Conservation (phyloP, 768 basidiomycete species). For the Xanthoconium purpureum region DNA sequence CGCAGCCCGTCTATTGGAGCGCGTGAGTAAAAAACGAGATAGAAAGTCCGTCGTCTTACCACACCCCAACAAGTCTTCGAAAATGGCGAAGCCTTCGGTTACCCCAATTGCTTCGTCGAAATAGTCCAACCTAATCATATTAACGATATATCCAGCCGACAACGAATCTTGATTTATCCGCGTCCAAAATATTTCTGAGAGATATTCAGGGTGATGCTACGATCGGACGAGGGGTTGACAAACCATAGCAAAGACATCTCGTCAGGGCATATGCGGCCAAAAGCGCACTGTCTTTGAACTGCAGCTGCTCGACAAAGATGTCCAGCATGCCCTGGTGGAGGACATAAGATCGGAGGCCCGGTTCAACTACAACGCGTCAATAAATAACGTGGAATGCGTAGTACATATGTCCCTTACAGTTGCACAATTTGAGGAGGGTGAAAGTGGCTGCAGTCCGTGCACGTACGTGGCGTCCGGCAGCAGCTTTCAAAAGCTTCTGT, state of each 20-base stretch:
- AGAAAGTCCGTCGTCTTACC: neutral
- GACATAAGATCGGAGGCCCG: neutral
- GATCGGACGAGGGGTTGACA: neutral
- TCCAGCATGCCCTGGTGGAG: neutral
- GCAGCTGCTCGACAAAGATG: conserved; percentile 1
- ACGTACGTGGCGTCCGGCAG: neutral
- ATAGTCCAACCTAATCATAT: conserved; percentile 23
- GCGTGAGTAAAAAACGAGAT: neutral
- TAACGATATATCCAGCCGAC: conserved; percentile 18
- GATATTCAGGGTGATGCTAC: neutral
- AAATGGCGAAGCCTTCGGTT: conserved; percentile 13
- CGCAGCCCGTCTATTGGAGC: neutral
- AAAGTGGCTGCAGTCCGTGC: conserved; percentile 5
- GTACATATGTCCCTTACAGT: neutral
- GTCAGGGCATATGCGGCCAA: conserved; percentile 5
- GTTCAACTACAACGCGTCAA: neutral
- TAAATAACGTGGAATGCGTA: neutral
- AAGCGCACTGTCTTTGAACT: conserved; percentile 1
- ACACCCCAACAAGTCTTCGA: conserved; percentile 3
- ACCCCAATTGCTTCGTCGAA: conserved; percentile 26
- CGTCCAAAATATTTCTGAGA: neutral
- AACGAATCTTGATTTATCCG: conserved; percentile 1
- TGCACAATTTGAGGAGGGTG: conserved; percentile 8
- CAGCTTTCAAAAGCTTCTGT: conserved; percentile 3
- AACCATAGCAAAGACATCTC: neutral